Base-by-base conservation (phyloP, 441 rosid genomes). In the Eutrema salsugineum region DNA sequence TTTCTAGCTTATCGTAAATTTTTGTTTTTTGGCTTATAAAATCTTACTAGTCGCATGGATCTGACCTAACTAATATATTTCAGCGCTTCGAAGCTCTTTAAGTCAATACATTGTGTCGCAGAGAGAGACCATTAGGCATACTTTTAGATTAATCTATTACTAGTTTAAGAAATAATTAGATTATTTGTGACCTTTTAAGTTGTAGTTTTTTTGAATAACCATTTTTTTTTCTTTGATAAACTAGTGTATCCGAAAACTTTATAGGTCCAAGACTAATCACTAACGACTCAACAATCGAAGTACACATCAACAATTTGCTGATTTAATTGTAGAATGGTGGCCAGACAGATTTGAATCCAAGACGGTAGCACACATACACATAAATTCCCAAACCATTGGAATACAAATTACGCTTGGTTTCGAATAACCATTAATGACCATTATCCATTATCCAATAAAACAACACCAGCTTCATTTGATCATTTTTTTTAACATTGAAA, bases 21-120 rank as follows among this genome's bases (percentile, higher is more conserved):
- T 20, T 40, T 19, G 32, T 44, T 60, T 17, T 22, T 44, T 61
- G 42, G 12, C 14, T 51, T 28, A 61, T 15, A 33, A 36, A 75
- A 50, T 55, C 47, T 63, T 19, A 54, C 43, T 46, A 66, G 73
- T 74, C 68, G 56, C 20, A 69, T 69, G 75, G 61, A 75, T 75
- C 79, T 75, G 79, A 69, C 79, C 79, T 75, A 75, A 75, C 79
- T 75, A 16, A 35, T 75, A 48, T 51, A 15, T 68, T 74, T 70
- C 75, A 61, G 36, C 51, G 39, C 39, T 55, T 60, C 20, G 24
- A 75, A 61, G 43, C 53, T 66, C 64, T 72, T 54, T 38, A 63
- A 75, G 75, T 75, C 70, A 75, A 69, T 17, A 27, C 70, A 38
- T 39, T 68, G 63, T 46, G 65, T 68, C 68, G 42, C 55, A 50